Evolutionary conservation across 495 filamentous ascomycete species (phyloP), one percentile per base, ranked within the genome.

Genomic region (Pyrenula massariospora): DNA sequence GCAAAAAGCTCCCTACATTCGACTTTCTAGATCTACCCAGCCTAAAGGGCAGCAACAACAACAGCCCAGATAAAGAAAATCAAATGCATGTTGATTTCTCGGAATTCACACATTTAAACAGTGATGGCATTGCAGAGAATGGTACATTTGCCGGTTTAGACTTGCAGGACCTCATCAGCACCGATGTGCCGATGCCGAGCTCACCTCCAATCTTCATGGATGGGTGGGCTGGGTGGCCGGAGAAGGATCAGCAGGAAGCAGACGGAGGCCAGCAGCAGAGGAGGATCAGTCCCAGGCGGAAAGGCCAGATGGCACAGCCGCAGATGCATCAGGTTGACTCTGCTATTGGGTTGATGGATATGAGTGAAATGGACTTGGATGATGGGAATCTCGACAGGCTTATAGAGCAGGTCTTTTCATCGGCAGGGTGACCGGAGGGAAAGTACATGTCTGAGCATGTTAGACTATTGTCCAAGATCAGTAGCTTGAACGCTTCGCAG

Each of bases 141-240:
- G 31, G 36, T 3, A 12, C 19, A 5, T n/a, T 2, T 42, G 48
- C 22, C 21, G 22, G 48, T 50, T 8, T 51, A 36, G 57, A 57
- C 47, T 69, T 77, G 56, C 55, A 63, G 23, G 69, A 73, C 22
- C 68, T 80, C 22, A 60, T 84, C 24, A 69, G 70, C 50, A 75
- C 73, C 1, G 78, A 81, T 58, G 48, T 72, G 20, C 61, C 68
- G 15, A 75, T 83, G 71, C 76, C 77, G 1, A 83, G 77, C 56
- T 77, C 73, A 19, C 77, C 82, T 12, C 77, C 82, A n/a, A 53
- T 66, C 24, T 54, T 68, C 10, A 55, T 55, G 1, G n/a, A n/a
- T n/a, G n/a, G n/a, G n/a, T 42, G 31, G 31, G 31, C 8, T 42
- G 24, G 48, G 2, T 48, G 48, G 21, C 31, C 31, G 15, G 31